Percentiles rank a stretch among this genome's conserved stretches.
Conservation (phyloP, 2,329 filamentous ascomycete species). For the Colletotrichum brevisporum region DNA sequence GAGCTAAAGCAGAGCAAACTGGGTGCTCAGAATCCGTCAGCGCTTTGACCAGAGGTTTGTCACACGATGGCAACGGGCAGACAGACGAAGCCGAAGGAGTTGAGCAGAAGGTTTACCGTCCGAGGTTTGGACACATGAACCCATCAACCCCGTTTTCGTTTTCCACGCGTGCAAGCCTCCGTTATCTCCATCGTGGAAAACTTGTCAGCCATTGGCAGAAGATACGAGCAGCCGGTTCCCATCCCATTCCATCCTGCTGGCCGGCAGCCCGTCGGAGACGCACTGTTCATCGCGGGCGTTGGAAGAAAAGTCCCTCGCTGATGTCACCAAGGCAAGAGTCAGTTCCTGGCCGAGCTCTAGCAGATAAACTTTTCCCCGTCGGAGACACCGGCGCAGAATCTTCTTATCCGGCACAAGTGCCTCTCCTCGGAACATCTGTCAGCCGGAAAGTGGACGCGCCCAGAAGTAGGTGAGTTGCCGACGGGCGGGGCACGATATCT, state of each 20-base stretch:
- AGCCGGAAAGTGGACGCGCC: neutral
- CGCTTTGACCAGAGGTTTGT: constrained; percentile 8
- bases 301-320: neutral
- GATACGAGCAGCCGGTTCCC: neutral
- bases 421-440: neutral
- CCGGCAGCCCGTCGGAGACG: neutral
- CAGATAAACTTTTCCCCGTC: constrained; percentile 10
- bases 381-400: constrained; percentile 5
- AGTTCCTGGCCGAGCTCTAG: neutral
- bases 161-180: neutral
- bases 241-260: neutral
- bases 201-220: neutral
- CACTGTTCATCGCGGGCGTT: neutral
- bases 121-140: neutral
- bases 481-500: neutral
- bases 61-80: neutral
- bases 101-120: neutral
- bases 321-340: constrained; percentile 19
- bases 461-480: constrained; percentile 11
- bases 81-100: neutral
- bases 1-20: neutral
- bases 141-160: neutral
- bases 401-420: neutral
- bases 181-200: neutral
- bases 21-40: neutral